Evolutionary conservation across 805 yeast species (phyloP), one percentile per base, ranked within the genome.

Genomic region (Saccharomycopsis babjevae): DNA sequence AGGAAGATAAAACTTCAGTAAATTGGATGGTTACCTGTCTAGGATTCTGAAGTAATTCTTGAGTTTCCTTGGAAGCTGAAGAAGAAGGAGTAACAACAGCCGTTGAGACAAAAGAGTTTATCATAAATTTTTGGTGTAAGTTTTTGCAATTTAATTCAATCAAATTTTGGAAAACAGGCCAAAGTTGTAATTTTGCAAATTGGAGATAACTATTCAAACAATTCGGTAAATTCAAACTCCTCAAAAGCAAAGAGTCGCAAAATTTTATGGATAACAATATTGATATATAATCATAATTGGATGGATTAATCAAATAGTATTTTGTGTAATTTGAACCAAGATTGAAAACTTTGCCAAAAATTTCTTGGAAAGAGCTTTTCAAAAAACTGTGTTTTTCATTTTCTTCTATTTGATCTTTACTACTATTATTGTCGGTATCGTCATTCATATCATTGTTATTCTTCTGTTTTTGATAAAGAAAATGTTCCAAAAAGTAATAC

Each of bases 161-260:
- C 39, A 89, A 76, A 55, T 77, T 78, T 67, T 91, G 92, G 68
- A 92, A 88, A 62, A 81, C 83, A 0, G 97, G 97, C 98, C 98
- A 94, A 54, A 93, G 73, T 3, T 80, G 71, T 58, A 89, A 80
- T 63, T 85, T 72, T 64, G 87, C 83, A 16, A 82, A 76, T 66
- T 87, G 84, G 65, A 86, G 77, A 70, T 86, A 88, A 62, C 83
- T 88, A 64, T 85, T 89, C 70, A 84, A 0, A 96, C 92, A 1
- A 87, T 83, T 61, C 80, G 81, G 62, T 88, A 78, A 64, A 82
- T 85, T 68, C 88, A 92, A 28, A 88, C 73, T 64, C 83, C 16
- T 85, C 59, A 80, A 79, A 63, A 83, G 87, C 60, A 88, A 72
- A 3, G 79, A 77, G 64, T 89, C 92, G 1, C 85, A 77, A 36